Conservation (phyloP, 2,329 filamentous ascomycete genomes). For the Aspergillus ibericus region DNA sequence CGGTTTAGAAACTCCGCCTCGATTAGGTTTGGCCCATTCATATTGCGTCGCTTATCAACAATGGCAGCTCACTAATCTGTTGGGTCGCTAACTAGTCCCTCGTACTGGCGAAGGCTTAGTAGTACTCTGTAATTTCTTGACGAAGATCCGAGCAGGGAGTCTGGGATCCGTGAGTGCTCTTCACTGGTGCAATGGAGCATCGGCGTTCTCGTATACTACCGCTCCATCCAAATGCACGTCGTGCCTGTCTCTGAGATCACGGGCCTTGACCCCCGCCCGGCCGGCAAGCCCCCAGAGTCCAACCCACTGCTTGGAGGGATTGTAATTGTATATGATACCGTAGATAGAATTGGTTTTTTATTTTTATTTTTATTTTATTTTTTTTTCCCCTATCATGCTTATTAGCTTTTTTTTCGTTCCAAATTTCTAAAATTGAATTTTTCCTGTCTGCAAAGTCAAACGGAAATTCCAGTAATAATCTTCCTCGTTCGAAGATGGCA, state of each 20-base stretch:
- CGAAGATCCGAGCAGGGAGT: not conserved
- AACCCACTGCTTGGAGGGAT: not conserved
- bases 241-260: not conserved
- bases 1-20: slow-evolving; percentile 1
- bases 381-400: too few relatives aligned
- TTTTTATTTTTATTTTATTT: not conserved
- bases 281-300: slow-evolving; percentile 1
- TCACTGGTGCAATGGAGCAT: not conserved
- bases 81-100: not conserved
- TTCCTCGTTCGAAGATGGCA: not conserved
- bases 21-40: slow-evolving; percentile 6
- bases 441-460: too few relatives aligned
- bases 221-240: not conserved
- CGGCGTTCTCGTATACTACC: not conserved
- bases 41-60: slow-evolving; percentile 2
- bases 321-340: not conserved
- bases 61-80: slow-evolving; percentile 6
- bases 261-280: not conserved
- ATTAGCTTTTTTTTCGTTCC: too few relatives aligned
- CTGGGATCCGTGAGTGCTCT: not conserved
- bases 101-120: not conserved
- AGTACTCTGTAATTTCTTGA: not conserved
- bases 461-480: too few relatives aligned
- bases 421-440: too few relatives aligned
- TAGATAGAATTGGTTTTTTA: not conserved